Conservation (phyloP, 2,329 filamentous ascomycete genomes). For the Xylariaceae sp. region DNA sequence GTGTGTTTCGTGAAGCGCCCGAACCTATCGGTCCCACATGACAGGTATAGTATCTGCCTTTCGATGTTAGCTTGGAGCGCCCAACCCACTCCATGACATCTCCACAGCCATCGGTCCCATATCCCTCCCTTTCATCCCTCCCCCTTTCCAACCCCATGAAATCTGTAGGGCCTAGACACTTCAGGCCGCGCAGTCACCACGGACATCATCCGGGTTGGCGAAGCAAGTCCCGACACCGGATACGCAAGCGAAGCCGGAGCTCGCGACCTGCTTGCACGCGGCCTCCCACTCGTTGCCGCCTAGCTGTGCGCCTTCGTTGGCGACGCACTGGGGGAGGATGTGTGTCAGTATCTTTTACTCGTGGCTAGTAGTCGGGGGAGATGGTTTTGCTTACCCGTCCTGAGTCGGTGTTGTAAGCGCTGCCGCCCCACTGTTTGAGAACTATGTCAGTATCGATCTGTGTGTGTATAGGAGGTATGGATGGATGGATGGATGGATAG, state of each 20-base stretch:
- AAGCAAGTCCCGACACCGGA: background rate
- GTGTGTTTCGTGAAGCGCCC: too few relatives aligned
- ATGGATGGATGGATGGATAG: too few relatives aligned
- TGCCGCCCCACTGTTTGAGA: slow-evolving; percentile 1
- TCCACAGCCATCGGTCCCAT: too few relatives aligned
- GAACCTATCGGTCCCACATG: too few relatives aligned
- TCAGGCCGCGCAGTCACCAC: background rate
- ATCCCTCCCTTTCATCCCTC: too few relatives aligned
- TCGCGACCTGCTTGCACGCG: background rate
- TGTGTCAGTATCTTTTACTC: background rate
- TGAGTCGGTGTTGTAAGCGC: background rate
- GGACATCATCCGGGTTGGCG: background rate
- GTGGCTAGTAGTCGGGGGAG: too few relatives aligned
- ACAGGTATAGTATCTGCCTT: too few relatives aligned
- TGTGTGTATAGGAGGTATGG: background rate
- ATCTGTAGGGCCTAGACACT: too few relatives aligned
- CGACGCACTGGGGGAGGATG: background rate
- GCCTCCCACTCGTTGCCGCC: slow-evolving; percentile 1
- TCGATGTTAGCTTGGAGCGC: too few relatives aligned
- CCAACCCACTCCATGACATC: too few relatives aligned
- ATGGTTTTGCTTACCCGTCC: background rate
- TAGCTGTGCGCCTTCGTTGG: background rate
- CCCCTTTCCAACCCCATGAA: too few relatives aligned
- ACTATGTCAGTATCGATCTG: background rate
- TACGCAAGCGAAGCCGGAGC: background rate